Base-by-base conservation (phyloP, 805 yeast genomes). In the Candida quercuum region DNA sequence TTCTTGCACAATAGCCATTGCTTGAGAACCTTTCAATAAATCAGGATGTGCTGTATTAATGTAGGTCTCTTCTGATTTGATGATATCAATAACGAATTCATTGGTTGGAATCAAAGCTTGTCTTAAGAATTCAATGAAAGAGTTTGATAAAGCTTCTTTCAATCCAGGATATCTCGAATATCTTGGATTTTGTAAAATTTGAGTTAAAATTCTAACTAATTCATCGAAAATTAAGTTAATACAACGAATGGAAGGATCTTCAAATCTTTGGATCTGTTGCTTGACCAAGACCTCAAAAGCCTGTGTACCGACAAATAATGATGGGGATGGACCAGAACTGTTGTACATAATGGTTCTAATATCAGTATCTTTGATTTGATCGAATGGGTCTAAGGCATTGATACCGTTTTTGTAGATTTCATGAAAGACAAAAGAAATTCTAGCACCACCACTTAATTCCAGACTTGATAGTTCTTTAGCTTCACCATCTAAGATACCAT, bases 41-140 rank as follows among this genome's bases (percentile, higher is more conserved):
- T 93, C 98, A 4, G 98, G 97, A 58, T 93, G 99, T 3, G 96
- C 98, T 5, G 99, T 93, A 64, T 93, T 93, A 51, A 93, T 88
- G 62, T 93, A 93, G 4, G 95, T 82, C 55, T 89, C 91, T 64
- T 93, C 99, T 42, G 95, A 70, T 41, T 63, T 68, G 49, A 93
- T 87, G 41, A 93, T 72, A 60, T 93, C 97, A 24, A 70, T 62
- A 28, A 89, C 96, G 54, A 93, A 86, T 37, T 74, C 73, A 57
- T 82, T 87, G 17, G 99, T 87, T 43, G 99, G 98, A 16, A 77
- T 59, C 47, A 86, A 73, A 25, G 86, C 81, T 40, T 76, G 82
- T 57, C 95, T 79, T 53, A 93, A 70, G 52, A 76, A 89, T 49
- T 78, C 84, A 43, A 89, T 78, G 50, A 88, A 86, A 45, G 76